Conservation (phyloP, 2,329 filamentous ascomycete species). For the Ophiostoma populinum region DNA sequence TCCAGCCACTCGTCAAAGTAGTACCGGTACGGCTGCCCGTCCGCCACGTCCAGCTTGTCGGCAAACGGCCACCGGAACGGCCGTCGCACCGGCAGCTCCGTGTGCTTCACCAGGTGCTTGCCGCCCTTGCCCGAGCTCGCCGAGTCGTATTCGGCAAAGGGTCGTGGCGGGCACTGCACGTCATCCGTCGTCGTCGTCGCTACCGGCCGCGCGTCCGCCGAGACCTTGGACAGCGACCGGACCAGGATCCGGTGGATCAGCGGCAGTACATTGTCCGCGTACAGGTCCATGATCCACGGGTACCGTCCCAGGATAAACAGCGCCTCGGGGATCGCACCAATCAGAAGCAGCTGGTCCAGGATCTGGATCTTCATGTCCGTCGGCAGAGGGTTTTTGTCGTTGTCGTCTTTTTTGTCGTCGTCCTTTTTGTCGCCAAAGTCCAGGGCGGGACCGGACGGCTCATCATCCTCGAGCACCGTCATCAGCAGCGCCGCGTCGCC, state of each 20-base stretch:
- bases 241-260: conserved; percentile 72
- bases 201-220: conserved; percentile 26
- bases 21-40: conserved; percentile 69
- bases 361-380: conserved; percentile 53
- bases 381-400: conserved; percentile 49
- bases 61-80: conserved; percentile 69
- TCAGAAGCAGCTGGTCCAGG: conserved; percentile 69
- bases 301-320: conserved; percentile 78
- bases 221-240: conserved; percentile 64
- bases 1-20: conserved; percentile 98
- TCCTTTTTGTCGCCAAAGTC: background rate
- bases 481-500: conserved; percentile 69
- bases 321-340: conserved; percentile 83
- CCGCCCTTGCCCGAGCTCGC: conserved; percentile 30
- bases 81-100: conserved; percentile 42
- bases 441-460: conserved; percentile 32
- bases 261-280: conserved; percentile 56
- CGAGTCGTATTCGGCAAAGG: conserved; percentile 39
- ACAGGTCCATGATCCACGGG: conserved; percentile 78
- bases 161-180: conserved; percentile 24
- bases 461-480: conserved; percentile 76
- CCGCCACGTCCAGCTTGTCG: conserved; percentile 58
- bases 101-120: conserved; percentile 51
- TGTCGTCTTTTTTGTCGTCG: conserved; percentile 26
- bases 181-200: conserved; percentile 9